Evolutionary conservation across 192 early-diverging fungal genomes (phyloP), one percentile per base, ranked within the genome.

Genomic region (Coemansia reversa): DNA sequence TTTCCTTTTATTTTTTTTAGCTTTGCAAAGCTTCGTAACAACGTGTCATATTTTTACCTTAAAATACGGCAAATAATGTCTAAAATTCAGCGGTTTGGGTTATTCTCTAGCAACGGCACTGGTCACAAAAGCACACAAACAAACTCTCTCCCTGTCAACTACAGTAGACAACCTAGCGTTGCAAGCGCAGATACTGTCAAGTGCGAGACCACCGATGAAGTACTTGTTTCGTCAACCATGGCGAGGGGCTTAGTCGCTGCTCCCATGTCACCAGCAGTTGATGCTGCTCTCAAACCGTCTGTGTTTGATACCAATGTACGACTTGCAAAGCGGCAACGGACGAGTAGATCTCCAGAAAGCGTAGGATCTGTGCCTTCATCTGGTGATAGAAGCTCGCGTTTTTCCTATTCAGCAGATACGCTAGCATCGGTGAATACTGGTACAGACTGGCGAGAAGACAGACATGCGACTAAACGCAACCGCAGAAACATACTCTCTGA

Each of bases 1-100:
- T 33, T 45, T 7, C 19, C 56, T 63, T n/a, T 20, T 23, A 11
- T 35, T 58, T 42, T 58, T 7, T 52, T 8, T 32, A 19, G 23
- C 1, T 19, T 16, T 22, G n/a, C 16, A 45, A 45, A 45, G 39
- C 39, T 16, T 16, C 16, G 12, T 14, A 45, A 45, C 39, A 45
- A 3, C 27, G 27, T 16, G 14, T 4, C 39, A 45, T 16, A 28
- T 22, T 20, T 61, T 56, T 50, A 1, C 11, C 20, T 19, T 9
- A 25, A 14, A 25, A 9, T 16, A 1, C 7, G 19, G 25, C 24
- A 49, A 7, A 19, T 45, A 47, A 64, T 64, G 62, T 14, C 62
- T 12, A 65, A 49, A 45, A 56, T 65, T 47, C 54, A 53, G 18
- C 63, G 63, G 19, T 65, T 65, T 55, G 63, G 63, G 22, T 30